Base-by-base conservation (phyloP, 495 filamentous ascomycete species). In the Penicillium argentinense region DNA sequence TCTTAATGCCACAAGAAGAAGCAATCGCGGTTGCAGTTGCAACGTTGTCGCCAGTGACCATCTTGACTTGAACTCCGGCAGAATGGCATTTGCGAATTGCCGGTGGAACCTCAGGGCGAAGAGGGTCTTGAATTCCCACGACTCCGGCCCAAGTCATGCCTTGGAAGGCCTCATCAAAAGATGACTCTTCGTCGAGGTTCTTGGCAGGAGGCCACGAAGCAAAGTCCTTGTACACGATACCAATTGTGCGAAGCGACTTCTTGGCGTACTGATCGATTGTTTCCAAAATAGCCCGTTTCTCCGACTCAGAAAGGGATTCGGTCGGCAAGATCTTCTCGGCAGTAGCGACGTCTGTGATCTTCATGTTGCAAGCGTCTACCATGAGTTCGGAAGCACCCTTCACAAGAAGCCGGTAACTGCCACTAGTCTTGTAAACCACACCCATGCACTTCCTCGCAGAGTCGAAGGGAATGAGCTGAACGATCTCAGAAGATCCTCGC, bases 1-100 rank as follows among this genome's bases (percentile, higher is more conserved):
- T 86, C 53, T 86, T 83, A 49, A 95, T 95, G 14, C 89, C 89
- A 63, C 89, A 95, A 34, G 92, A 87, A 7, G 68, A 74, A 8
- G 89, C 89, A 54, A 95, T 95, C 9, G 89, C 88, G 44, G 81
- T 79, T 21, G 89, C 89, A 11, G 89, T 95, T 25, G 84, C 71
- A 47, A 87, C 72, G 57, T 95, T 95, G 67, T 95, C 89, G 22
- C 89, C 71, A 7, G 89, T 95, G 38, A 95, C 89, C 89, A 95
- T 95, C 54, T 90, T 87, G 42, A 93, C 86, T 42, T 87, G 71
- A 8, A 95, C 88, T 47, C 89, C 89, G 9, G 89, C 89, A 24
- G 74, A 74, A 51, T 88, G 82, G 56, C 88, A 92, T 52, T 78
- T 76, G 42, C 70, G 69, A 29, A 95, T 90, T 23, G 89, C 89